Evolutionary conservation across 345 rosid genomes (phyloP).

Genomic region (Citrus hindsii): DNA sequence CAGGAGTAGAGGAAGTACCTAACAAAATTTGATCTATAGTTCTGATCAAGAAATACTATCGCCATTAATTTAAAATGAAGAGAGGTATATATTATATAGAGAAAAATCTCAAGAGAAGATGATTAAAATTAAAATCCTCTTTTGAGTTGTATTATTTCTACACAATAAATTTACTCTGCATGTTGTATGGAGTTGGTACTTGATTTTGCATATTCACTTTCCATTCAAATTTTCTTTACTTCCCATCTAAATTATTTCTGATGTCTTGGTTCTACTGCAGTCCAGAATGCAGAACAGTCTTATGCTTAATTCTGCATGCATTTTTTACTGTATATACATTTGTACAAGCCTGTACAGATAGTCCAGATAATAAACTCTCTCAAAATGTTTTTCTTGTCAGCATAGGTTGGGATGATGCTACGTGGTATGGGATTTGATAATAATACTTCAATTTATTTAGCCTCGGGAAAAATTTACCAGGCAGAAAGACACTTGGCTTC

Average conservation of each 20-base stretch:
- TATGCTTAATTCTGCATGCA: not conserved
- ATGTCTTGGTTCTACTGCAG: not conserved
- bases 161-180: not conserved
- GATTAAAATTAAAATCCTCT: not conserved
- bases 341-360: slow-evolving; percentile 5
- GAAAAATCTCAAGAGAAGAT: not conserved
- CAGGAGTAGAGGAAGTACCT: not conserved
- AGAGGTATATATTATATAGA: slow-evolving; percentile 1
- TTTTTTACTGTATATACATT: not conserved
- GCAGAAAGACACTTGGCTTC: slow-evolving; percentile 72
- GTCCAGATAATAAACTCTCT: slow-evolving; percentile 12
- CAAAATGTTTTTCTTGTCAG: slow-evolving; percentile 44
- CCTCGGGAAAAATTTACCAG: slow-evolving; percentile 75
- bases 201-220: not conserved
- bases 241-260: not conserved
- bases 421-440: slow-evolving; percentile 97
- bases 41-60: not conserved
- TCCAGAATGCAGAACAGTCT: not conserved
- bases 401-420: slow-evolving; percentile 94
- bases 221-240: not conserved
- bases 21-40: not conserved
- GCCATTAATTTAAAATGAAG: not conserved
- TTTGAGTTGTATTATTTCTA: not conserved
- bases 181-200: not conserved
- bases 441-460: slow-evolving; percentile 75